Base-by-base conservation (phyloP, 352 stramenopile species). In the Paralagenidium karlingii region DNA sequence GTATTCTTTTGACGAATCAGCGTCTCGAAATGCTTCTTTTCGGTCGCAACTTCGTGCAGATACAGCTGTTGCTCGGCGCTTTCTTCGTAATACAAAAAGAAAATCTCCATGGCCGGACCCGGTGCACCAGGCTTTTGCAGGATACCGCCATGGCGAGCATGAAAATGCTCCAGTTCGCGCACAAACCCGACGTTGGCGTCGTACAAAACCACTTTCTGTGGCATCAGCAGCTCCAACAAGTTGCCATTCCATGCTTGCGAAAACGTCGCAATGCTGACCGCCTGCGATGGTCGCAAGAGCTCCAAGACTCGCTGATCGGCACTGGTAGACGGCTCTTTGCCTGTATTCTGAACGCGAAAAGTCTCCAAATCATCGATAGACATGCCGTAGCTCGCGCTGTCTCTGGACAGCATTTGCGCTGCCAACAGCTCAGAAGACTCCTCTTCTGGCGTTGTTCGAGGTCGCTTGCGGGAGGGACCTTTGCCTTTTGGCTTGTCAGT, bases 11-110 rank as follows among this genome's bases (percentile, higher is more conserved):
- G 82, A 47, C 96, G 64, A 44, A 99, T 98, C 8, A 98, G 68
- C 25, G 74, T 80, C 33, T 97, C 92, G 60, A 99, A 99, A 3
- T 93, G 75, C 13, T 92, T 83, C 54, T 97, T 95, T 55, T 99
- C 95, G n/a, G 71, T 65, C 51, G 94, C 80, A 27, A 99, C 79
- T 33, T 91, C 64, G 37, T 87, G 96, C 45, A 96, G 55, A 46
- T 98, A 98, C 15, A 74, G 80, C 46, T 97, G 92, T 54, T 98
- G 82, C 58, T 98, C 95, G 3, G 90, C 87, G 58, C 85, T 97
- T 38, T 96, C 81, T 45, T 97, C 77, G 63, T 97, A 98, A 37
- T 96, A 67, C 55, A 98, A 83, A 40, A 98, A 98, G 51, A 96
- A 98, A 18, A 98, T 81, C 45, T 90, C 63, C 6, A 95, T 48